Conservation (phyloP, 306 rosid species). For the Carpinus viminea region DNA sequence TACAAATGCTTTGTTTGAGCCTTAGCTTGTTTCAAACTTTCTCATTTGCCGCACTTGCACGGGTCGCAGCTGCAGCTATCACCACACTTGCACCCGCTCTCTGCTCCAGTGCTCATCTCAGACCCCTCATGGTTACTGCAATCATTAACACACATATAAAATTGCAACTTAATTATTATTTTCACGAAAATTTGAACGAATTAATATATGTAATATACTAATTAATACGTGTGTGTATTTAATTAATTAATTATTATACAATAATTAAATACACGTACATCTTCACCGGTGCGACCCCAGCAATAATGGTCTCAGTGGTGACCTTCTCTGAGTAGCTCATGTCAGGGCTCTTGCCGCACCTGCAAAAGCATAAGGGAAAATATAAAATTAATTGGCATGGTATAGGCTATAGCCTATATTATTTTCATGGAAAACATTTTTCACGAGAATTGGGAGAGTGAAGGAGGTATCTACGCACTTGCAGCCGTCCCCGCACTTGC, state of each 20-base stretch:
- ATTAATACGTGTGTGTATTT: no score
- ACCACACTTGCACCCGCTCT: conserved; percentile 33
- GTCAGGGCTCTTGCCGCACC: conserved; percentile 30
- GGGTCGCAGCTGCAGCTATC: conserved; percentile 30
- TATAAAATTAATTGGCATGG: no score
- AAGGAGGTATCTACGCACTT: not conserved
- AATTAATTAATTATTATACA: no score
- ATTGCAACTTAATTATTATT: no score
- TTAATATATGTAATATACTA: no score
- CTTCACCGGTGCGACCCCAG: conserved; percentile 38
- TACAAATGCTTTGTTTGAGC: not conserved
- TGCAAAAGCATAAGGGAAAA: not conserved
- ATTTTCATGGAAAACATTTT: no score
- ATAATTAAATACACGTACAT: conserved; percentile 19
- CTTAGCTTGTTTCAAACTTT: not conserved
- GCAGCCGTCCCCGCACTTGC: conserved; percentile 23
- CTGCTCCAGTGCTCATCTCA: conserved; percentile 44
- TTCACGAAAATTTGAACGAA: no score
- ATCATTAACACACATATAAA: not conserved
- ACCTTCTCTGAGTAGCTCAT: conserved; percentile 32
- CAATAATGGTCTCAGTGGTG: conserved; percentile 27
- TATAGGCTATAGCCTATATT: no score
- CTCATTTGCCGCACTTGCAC: conserved; percentile 30
- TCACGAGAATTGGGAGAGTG: not conserved
- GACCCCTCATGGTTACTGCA: conserved; percentile 23